Evolutionary conservation across 2,329 filamentous ascomycete species (phyloP), one percentile per base, ranked within the genome.

Genomic region (Fusarium annulatum): DNA sequence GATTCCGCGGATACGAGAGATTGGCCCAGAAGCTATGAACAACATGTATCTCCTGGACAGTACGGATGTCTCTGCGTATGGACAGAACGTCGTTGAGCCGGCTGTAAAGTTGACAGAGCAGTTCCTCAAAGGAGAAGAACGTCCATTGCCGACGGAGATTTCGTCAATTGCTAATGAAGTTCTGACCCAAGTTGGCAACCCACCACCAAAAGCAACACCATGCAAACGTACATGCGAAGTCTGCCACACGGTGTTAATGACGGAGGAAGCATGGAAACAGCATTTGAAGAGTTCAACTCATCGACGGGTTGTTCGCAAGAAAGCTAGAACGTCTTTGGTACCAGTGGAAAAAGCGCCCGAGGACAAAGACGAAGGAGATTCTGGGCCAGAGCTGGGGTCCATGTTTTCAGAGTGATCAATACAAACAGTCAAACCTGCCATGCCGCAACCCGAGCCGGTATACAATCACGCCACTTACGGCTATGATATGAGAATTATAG

Each of bases 41-140:
- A 89, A 85, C 41, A 84, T 98, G 2, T 98, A 93, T 80, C 83
- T 98, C 4, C 83, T 98, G 2, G 94, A 99, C 82, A 93, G 93
- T 71, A 94, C 92, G 5, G 87, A 96, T 74, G 84, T 91, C 5
- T 78, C 85, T 0, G 78, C 82, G 3, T 98, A 94, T 87, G 76
- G 86, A 1, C 80, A 86, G 1, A 84, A 86, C n/a, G 94, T 98
- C 5, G 86, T 90, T 3, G 82, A 86, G 4, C 91, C 91, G 5
- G 95, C 94, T 0, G 83, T 89, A 3, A 80, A 84, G 2, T 82
- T 98, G 34, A 88, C 92, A 0, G 79, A 84, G 18, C 80, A 83
- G 2, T 97, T 97, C 76, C 85, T 98, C 1, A 78, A 82, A 2
- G 88, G 87, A 0, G 81, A 88, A 42, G 51, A 81, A 3, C 85